Evolutionary conservation across 2,329 filamentous ascomycete genomes (phyloP).

Genomic region (Aspergillus unguis): DNA sequence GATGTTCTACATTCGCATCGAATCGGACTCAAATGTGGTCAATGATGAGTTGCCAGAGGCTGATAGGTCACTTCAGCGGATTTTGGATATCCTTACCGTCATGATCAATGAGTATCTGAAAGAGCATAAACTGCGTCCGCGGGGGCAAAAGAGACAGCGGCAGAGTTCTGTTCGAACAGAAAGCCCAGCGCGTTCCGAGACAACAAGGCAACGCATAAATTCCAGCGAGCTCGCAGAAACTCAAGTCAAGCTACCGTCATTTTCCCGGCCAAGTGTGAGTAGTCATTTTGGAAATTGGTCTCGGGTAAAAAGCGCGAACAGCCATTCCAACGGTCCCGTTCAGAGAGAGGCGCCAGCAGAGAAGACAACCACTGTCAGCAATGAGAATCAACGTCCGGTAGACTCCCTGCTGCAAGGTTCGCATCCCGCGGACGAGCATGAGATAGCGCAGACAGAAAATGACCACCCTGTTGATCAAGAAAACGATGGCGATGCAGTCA

Average conservation of each 20-base stretch:
- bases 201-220: background rate
- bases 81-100: constrained; percentile 64
- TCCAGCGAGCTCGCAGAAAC: constrained; percentile 21
- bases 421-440: too few species aligned
- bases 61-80: constrained; percentile 50
- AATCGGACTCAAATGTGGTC: constrained; percentile 35
- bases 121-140: constrained; percentile 66
- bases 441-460: too few species aligned
- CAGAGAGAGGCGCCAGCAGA: background rate
- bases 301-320: constrained; percentile 38
- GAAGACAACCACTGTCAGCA: too few species aligned
- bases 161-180: background rate
- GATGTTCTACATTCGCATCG: constrained; percentile 79
- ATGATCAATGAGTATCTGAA: constrained; percentile 72
- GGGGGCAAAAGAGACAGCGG: constrained; percentile 22
- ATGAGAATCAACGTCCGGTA: too few species aligned
- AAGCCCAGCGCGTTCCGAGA: too few species aligned
- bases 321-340: background rate
- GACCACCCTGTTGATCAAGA: background rate
- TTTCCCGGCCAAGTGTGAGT: constrained; percentile 17
- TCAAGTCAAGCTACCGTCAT: constrained; percentile 31
- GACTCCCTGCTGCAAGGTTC: too few species aligned
- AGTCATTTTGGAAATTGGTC: constrained; percentile 40
- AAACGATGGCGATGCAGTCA: constrained; percentile 17
- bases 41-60: constrained; percentile 42